Conservation (phyloP, 78 protist genomes). For the Monosiga brevicollis region DNA sequence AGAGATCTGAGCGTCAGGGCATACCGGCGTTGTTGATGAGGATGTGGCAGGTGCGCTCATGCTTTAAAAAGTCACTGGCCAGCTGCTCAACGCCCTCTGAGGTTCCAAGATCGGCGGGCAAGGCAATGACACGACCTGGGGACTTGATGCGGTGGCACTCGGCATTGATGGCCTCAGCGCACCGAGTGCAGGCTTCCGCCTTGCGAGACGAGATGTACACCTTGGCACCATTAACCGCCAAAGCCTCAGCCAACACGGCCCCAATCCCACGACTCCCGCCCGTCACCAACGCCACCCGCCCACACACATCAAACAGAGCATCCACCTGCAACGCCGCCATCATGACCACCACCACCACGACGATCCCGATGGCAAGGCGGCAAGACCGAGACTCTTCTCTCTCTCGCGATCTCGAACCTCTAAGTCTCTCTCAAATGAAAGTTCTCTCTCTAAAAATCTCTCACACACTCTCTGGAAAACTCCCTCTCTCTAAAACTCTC, state of each 20-base stretch:
- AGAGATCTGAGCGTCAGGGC: no score
- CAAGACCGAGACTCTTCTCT: no score
- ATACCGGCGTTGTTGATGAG: conserved; percentile 44
- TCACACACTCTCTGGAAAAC: no score
- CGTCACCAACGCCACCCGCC: conserved; percentile 18
- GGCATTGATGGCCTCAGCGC: conserved; percentile 16
- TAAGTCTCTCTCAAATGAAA: no score
- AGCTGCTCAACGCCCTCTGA: conserved; percentile 1
- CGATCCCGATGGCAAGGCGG: no score
- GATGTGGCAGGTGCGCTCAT: conserved; percentile 26
- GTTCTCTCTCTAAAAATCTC: no score
- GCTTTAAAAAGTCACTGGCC: conserved; percentile 5
- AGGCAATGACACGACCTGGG: conserved; percentile 39
- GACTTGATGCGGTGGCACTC: conserved; percentile 1
- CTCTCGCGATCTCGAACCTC: no score
- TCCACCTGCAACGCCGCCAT: not conserved
- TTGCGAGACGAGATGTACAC: conserved; percentile 44
- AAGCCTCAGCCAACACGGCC: conserved; percentile 16
- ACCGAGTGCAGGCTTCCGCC: conserved; percentile 9
- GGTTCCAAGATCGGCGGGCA: conserved; percentile 34
- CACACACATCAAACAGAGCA: conserved; percentile 20
- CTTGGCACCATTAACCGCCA: conserved; percentile 32
- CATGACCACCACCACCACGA: no score
- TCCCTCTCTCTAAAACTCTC: no score
- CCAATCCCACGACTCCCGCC: conserved; percentile 40